These are phyloP conservation scores for Euphrasia confusa DNA, from an alignment of 257 asterid species.

Conservation along the genomic window DNA sequence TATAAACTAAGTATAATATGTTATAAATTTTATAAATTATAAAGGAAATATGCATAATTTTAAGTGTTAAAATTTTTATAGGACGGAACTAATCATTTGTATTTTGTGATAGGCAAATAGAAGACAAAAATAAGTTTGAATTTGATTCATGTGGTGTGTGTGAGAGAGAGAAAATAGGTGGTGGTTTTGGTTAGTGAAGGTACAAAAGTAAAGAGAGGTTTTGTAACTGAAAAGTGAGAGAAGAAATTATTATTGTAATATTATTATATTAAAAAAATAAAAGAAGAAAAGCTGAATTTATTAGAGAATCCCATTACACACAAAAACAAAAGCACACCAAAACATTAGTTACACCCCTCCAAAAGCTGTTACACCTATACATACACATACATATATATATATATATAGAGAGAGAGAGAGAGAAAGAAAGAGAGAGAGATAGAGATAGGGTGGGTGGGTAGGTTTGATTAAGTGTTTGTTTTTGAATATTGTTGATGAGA, in stretches of 20 bases:
- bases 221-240: conserved; percentile 79
- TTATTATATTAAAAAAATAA: too few species aligned
- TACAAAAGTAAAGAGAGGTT: conserved; percentile 50
- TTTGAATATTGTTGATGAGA: conserved; percentile 27
- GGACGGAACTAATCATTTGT: too few species aligned
- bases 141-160: conserved; percentile 4
- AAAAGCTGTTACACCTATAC: conserved; percentile 34
- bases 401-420: too few species aligned
- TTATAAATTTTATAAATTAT: too few species aligned
- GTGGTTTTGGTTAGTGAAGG: conserved; percentile 43
- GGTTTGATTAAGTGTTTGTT: conserved; percentile 21
- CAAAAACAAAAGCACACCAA: not conserved
- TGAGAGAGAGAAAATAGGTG: conserved; percentile 16
- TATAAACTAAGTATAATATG: too few species aligned
- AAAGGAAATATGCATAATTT: too few species aligned
- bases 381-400: conserved; percentile 3
- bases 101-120: too few species aligned
- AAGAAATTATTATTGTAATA: not conserved
- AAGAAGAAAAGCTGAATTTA: conserved; percentile 25
- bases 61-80: too few species aligned
- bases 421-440: not conserved
- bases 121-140: not conserved
- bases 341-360: conserved; percentile 30
- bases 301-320: conserved; percentile 33
- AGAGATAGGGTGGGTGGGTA: conserved; percentile 13